Evolutionary conservation across 2,329 filamentous ascomycete species (phyloP).

Genomic region (Fusarium keratoplasticum): DNA sequence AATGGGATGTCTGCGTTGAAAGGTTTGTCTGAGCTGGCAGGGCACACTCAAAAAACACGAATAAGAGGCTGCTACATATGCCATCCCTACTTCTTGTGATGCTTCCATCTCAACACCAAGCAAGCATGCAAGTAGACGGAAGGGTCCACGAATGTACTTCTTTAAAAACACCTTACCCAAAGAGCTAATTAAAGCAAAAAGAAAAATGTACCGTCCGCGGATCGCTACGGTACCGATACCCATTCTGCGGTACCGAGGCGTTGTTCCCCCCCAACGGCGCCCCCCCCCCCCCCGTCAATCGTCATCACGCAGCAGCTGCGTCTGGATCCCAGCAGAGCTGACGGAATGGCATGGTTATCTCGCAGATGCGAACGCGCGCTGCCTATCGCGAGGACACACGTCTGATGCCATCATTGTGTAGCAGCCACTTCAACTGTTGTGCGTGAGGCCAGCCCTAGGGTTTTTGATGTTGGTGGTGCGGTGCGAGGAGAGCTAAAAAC

Average conservation of each 20-base stretch:
- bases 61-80: constrained; percentile 13
- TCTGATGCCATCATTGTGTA: constrained; percentile 37
- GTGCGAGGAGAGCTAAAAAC: background rate
- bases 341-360: constrained; percentile 18
- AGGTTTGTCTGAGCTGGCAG: constrained; percentile 25
- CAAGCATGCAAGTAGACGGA: background rate
- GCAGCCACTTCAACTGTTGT: constrained; percentile 5
- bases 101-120: background rate
- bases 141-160: constrained; percentile 2
- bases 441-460: background rate
- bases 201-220: constrained; percentile 12
- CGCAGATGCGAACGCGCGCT: background rate
- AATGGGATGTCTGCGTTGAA: constrained; percentile 4
- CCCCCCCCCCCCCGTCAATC: constrained; percentile 9
- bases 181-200: constrained; percentile 19
- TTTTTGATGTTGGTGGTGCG: background rate
- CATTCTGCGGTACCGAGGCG: constrained; percentile 36
- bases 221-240: constrained; percentile 36
- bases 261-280: constrained; percentile 7
- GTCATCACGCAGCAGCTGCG: constrained; percentile 40
- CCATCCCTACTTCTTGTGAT: background rate
- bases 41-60: background rate
- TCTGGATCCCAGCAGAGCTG: constrained; percentile 12
- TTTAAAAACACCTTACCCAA: constrained; percentile 11
- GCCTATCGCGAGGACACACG: constrained; percentile 32